phyloP scores from a whole-genome alignment of 495 filamentous ascomycete species.

The Penicillium fimorum region DNA sequence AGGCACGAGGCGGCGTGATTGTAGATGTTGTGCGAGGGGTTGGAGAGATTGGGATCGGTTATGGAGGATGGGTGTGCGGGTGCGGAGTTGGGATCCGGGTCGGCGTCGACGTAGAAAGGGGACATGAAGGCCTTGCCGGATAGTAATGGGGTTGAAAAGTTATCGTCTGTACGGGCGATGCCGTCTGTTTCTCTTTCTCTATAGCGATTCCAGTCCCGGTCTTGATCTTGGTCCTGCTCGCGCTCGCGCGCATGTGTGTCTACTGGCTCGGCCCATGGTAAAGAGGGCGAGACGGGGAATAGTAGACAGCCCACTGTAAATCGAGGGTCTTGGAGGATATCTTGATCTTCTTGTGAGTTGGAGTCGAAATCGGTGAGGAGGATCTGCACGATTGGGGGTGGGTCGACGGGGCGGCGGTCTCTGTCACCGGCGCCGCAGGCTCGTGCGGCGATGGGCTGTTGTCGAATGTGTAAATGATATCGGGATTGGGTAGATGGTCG shows the following conservation, averaged over 20 bases:
- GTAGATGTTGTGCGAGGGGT: constrained; percentile 1
- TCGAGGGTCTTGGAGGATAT: constrained; percentile 69
- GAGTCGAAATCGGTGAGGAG: constrained; percentile 64
- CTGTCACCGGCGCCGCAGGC: constrained; percentile 93
- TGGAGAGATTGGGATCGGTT: constrained; percentile 4
- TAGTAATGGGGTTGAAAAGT: constrained; percentile 32
- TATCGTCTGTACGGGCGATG: constrained; percentile 25
- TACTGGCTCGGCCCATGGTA: constrained; percentile 9
- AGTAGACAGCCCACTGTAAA: constrained; percentile 79
- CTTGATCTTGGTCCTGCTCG: constrained; percentile 19
- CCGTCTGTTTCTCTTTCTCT: constrained; percentile 30
- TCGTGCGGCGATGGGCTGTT: constrained; percentile 86
- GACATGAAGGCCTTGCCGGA: constrained; percentile 46
- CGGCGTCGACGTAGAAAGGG: constrained; percentile 43
- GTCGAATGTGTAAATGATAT: constrained; percentile 70
- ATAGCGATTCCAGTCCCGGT: constrained; percentile 51
- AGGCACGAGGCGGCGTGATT: constrained; percentile 21
- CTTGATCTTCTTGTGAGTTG: constrained; percentile 47
- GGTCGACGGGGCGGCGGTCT: constrained; percentile 91
- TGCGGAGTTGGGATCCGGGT: constrained; percentile 46
- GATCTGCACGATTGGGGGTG: constrained; percentile 91
- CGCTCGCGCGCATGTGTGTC: constrained; percentile 44
- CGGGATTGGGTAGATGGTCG: constrained; percentile 29
- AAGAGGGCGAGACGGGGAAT: constrained; percentile 45
- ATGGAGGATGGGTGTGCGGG: constrained; percentile 67